These are phyloP conservation scores for Wickerhamomyces sydowiorum DNA, from an alignment of 805 yeast genomes.

Conservation along the genomic window DNA sequence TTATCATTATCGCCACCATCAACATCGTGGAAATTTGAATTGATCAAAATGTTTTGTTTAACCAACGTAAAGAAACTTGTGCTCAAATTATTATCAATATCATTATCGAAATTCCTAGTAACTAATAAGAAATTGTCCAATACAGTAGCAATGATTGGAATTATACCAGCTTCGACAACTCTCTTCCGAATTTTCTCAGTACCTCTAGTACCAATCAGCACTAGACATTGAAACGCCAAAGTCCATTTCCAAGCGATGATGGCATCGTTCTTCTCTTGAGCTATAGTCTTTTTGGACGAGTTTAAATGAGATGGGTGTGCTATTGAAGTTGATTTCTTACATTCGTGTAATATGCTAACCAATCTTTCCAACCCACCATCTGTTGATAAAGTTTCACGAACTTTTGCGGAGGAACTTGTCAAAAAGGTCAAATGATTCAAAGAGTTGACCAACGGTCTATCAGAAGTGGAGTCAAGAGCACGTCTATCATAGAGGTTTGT, in stretches of 20 bases:
- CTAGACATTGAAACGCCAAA: constrained; percentile 86
- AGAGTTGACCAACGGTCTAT: constrained; percentile 86
- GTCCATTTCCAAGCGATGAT: constrained; percentile 98
- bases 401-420: constrained; percentile 80
- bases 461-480: constrained; percentile 86
- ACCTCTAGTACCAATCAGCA: constrained; percentile 89
- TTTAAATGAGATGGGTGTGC: too few relatives aligned
- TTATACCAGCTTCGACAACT: constrained; percentile 86
- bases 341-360: constrained; percentile 79
- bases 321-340: constrained; percentile 28
- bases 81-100: constrained; percentile 7
- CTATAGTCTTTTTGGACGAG: constrained; percentile 19
- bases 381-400: constrained; percentile 78
- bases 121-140: constrained; percentile 71
- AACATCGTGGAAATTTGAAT: not conserved
- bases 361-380: constrained; percentile 93
- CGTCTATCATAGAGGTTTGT: constrained; percentile 86
- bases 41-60: not conserved
- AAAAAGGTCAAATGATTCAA: constrained; percentile 84
- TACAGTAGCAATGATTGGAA: constrained; percentile 88
- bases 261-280: constrained; percentile 32
- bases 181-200: constrained; percentile 79
- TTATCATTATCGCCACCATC: not conserved
- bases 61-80: constrained; percentile 13
- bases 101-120: constrained; percentile 28